Evolutionary conservation across 2,329 filamentous ascomycete species (phyloP).

Genomic region (Aspergillus aculeatinus): DNA sequence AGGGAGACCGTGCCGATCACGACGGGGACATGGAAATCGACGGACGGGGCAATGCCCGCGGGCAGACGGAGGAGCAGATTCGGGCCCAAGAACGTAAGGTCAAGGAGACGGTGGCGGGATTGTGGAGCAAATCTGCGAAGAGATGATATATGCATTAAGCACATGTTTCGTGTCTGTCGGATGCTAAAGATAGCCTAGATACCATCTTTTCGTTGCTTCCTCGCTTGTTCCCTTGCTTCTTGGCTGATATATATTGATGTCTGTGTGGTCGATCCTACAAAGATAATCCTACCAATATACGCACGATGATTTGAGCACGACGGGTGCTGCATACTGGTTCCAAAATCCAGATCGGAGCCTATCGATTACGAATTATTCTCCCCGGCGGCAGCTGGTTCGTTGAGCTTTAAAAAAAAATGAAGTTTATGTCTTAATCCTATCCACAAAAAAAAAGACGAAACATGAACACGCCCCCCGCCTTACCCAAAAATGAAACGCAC

Average conservation of each 20-base stretch:
- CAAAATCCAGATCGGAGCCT: too few relatives aligned
- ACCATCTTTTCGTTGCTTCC: background rate
- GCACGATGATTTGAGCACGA: too few relatives aligned
- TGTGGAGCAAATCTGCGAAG: conserved; percentile 48
- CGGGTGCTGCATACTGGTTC: background rate
- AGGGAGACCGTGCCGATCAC: conserved; percentile 21
- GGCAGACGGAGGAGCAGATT: conserved; percentile 64
- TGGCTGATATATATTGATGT: background rate
- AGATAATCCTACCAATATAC: background rate
- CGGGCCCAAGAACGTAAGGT: conserved; percentile 59
- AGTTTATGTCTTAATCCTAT: background rate
- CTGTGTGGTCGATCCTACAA: background rate
- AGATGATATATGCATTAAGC: background rate
- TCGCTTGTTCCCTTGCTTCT: background rate
- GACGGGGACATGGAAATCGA: conserved; percentile 54
- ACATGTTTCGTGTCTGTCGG: background rate
- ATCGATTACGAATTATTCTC: too few relatives aligned
- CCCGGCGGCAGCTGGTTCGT: too few relatives aligned
- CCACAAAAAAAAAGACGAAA: background rate
- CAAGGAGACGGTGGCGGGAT: conserved; percentile 56
- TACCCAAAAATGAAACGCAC: background rate
- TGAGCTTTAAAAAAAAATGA: background rate
- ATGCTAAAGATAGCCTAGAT: conserved; percentile 1
- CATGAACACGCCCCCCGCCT: too few relatives aligned
- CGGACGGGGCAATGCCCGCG: conserved; percentile 57